phyloP scores from a whole-genome alignment of 345 rosid species.

The Eucalyptus pauciflora region DNA sequence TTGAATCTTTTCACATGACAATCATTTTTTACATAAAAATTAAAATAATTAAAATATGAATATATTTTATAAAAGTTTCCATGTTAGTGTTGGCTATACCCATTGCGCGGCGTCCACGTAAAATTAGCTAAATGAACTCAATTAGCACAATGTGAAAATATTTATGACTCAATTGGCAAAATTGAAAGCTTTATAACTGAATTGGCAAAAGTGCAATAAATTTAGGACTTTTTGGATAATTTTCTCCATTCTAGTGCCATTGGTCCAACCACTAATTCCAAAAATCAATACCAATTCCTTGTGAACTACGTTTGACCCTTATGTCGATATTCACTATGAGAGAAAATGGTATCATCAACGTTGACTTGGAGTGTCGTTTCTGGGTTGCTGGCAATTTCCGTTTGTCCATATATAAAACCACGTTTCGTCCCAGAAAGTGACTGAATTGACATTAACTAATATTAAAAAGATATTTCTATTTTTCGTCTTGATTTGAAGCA shows the following conservation, averaged over 20 bases:
- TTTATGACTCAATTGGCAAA: too few relatives aligned
- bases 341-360: not conserved
- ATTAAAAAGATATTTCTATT: too few relatives aligned
- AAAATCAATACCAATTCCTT: not conserved
- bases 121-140: too few relatives aligned
- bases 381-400: not conserved
- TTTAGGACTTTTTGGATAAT: too few relatives aligned
- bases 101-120: accelerated
- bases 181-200: accelerated
- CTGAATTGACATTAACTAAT: too few relatives aligned
- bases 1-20: not conserved
- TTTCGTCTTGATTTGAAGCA: too few relatives aligned
- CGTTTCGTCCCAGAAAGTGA: too few relatives aligned
- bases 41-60: too few relatives aligned
- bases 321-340: not conserved
- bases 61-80: too few relatives aligned
- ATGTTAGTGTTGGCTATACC: too few relatives aligned
- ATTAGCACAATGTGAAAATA: too few relatives aligned
- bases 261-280: not conserved
- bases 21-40: not conserved
- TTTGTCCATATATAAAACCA: too few relatives aligned
- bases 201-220: accelerated
- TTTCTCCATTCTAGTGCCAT: not conserved
- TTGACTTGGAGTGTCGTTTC: not conserved
- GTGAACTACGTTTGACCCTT: not conserved